Evolutionary conservation across 345 rosid species (phyloP).

Genomic region (Salix udensis): DNA sequence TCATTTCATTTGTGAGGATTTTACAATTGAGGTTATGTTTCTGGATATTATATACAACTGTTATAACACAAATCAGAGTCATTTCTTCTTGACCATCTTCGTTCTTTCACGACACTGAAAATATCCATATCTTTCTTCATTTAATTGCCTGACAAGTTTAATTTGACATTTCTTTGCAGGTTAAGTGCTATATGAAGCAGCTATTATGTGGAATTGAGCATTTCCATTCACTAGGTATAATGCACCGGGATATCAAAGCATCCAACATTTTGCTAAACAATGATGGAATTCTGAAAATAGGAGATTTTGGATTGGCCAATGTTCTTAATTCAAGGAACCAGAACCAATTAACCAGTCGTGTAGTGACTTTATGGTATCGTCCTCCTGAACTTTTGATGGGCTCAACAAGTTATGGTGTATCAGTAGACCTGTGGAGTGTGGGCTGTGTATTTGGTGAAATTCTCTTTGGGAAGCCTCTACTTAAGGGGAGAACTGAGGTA

Average conservation of each 20-base stretch:
- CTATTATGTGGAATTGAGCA: conserved; percentile 63
- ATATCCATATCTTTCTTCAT: too few relatives aligned
- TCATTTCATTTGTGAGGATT: neutral
- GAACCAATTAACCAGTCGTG: conserved; percentile 66
- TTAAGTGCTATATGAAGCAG: conserved; percentile 81
- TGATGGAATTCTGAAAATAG: conserved; percentile 61
- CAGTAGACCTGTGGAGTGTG: conserved; percentile 74
- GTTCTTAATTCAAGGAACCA: conserved; percentile 40
- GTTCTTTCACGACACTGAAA: neutral
- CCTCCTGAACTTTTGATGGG: conserved; percentile 89
- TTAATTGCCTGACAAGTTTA: neutral
- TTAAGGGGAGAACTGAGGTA: conserved; percentile 83
- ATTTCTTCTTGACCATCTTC: neutral
- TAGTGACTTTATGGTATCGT: conserved; percentile 78
- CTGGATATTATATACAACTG: neutral
- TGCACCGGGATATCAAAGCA: conserved; percentile 71
- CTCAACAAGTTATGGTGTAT: conserved; percentile 61
- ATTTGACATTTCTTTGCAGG: conserved; percentile 26
- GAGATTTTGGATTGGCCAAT: conserved; percentile 75
- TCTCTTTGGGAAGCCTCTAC: conserved; percentile 56
- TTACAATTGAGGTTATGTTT: neutral
- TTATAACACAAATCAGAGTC: neutral
- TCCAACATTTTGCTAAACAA: conserved; percentile 73
- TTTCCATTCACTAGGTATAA: conserved; percentile 62
- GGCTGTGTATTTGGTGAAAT: conserved; percentile 77